Base-by-base conservation (phyloP, 352 stramenopile species). In the Phytophthora macrochlamydospora region DNA sequence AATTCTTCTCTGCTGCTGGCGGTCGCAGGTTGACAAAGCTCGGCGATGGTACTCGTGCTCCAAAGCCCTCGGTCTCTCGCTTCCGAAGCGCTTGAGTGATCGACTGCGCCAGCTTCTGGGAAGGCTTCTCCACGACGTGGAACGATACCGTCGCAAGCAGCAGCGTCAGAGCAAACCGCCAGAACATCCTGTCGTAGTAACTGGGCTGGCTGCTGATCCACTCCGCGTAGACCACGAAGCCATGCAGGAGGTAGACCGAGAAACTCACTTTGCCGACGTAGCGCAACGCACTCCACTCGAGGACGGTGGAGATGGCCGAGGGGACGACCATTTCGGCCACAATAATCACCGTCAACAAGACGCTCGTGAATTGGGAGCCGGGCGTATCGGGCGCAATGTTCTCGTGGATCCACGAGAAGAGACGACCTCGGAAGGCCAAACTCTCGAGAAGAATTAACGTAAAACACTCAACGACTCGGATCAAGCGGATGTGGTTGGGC, bases 231-330 rank as follows among this genome's bases (percentile, higher is more conserved):
- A 58, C 37, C 37, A 58, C 67, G 28, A 78, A 83, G n/a, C 44
- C 69, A 61, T 79, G 75, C 2, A 83, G 61, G 61, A 83, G 42
- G 57, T 83, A 83, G 35, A 78, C 59, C 4, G 75, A 83, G 46
- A 74, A 83, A 56, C 71, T 79, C 35, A 83, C 53, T 31, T 83
- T 79, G 58, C 75, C 71, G 53, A 35, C 48, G 38, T 58, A 35
- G 11, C 52, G 52, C 11, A 58, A 28, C 18, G 49, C 52, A 29
- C 49, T 71, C 71, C 67, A 83, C 50, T 83, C 75, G 30, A 79
- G 61, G 2, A 67, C 18, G 0, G 54, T 62, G 8, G 75, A 51
- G 11, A 82, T n/a, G 3, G 58, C 8, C 3, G 62, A 69, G 7
- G 71, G 74, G 5, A 67, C n/a, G 43, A 79, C 49, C 71, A 83